Percentiles rank a stretch among this genome's conserved stretches.
Evolutionary conservation across 2,329 filamentous ascomycete species (phyloP).

Genomic region (Cercospora brassicicola): DNA sequence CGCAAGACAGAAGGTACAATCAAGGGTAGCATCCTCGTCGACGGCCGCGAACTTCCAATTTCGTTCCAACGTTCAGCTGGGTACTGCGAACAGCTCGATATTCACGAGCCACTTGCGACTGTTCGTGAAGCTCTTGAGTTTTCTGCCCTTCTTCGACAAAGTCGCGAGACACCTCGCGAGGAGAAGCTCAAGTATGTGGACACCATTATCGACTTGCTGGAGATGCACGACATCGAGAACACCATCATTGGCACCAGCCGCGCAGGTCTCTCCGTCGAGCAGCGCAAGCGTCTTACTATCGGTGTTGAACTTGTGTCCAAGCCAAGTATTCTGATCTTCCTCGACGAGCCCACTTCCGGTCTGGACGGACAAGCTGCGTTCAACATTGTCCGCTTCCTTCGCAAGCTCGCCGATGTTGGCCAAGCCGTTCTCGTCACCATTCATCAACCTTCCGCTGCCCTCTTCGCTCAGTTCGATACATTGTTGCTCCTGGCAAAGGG

Average conservation of each 20-base stretch:
- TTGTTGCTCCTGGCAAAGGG: conserved; percentile 65
- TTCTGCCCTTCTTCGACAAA: conserved; percentile 64
- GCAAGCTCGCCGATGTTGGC: conserved; percentile 64
- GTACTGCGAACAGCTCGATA: conserved; percentile 64
- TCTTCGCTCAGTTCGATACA: conserved; percentile 67
- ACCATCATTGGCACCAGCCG: conserved; percentile 63
- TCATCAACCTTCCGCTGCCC: conserved; percentile 64
- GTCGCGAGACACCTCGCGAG: conserved; percentile 54
- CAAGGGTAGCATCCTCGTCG: conserved; percentile 48
- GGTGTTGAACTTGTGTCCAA: conserved; percentile 59
- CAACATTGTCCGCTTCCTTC: conserved; percentile 64
- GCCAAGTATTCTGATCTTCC: conserved; percentile 62
- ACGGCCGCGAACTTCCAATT: conserved; percentile 42
- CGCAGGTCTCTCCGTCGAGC: conserved; percentile 56
- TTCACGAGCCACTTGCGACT: conserved; percentile 66
- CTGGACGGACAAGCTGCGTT: conserved; percentile 69
- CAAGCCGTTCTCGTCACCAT: conserved; percentile 70
- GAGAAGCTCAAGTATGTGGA: conserved; percentile 71
- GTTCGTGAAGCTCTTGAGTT: conserved; percentile 67
- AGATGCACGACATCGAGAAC: conserved; percentile 67
- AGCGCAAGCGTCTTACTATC: conserved; percentile 59
- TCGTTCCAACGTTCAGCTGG: conserved; percentile 57
- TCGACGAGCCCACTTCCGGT: conserved; percentile 58
- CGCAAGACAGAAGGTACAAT: conserved; percentile 50
- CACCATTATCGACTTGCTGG: conserved; percentile 61